Evolutionary conservation across 2,329 filamentous ascomycete species (phyloP), one percentile per base, ranked within the genome.

Genomic region (Fusarium begoniae): DNA sequence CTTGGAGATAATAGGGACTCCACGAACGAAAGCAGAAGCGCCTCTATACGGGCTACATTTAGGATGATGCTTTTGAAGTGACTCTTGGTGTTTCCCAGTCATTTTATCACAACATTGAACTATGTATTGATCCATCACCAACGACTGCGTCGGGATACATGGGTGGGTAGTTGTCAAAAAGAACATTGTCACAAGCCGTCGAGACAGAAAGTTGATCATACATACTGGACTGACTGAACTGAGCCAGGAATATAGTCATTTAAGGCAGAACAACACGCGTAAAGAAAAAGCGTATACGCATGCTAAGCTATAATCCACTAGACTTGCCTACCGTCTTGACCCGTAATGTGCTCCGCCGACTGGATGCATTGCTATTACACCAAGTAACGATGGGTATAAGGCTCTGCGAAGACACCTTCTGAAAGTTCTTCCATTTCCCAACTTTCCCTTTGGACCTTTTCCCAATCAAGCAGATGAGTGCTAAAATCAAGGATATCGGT

Each of bases 301-400:
- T 28, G 9, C 28, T 28, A 28, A 28, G 28, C 7, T 28, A 28
- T 9, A 28, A 28, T 28, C 28, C 28, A 28, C 28, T 28, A 22
- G 20, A 40, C 38, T 40, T 40, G 13, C 20, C 37, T 6, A 20
- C 2, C 10, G 10, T 3, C 37, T 38, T 20, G 40, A n/a, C 22
- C 5, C 2, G 3, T 24, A 17, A 1, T 12, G 0, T 7, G n/a
- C n/a, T 5, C 15, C n/a, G 7, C n/a, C 24, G 44, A 9, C 24
- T 45, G 24, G 0, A 0, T 20, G 7, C 3, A 0, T 20, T 35
- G 15, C 5, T 0, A 0, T 51, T 0, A 48, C 17, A 4, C 26
- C 20, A 48, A 22, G 20, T 30, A 22, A 1, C 45, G 45, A 30
- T 12, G 0, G 0, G n/a, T 4, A 0, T 17, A 2, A 0, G 6